These are phyloP conservation scores for Penicillium sp. DNA, from an alignment of 2,329 filamentous ascomycete species.

Conservation along the genomic window DNA sequence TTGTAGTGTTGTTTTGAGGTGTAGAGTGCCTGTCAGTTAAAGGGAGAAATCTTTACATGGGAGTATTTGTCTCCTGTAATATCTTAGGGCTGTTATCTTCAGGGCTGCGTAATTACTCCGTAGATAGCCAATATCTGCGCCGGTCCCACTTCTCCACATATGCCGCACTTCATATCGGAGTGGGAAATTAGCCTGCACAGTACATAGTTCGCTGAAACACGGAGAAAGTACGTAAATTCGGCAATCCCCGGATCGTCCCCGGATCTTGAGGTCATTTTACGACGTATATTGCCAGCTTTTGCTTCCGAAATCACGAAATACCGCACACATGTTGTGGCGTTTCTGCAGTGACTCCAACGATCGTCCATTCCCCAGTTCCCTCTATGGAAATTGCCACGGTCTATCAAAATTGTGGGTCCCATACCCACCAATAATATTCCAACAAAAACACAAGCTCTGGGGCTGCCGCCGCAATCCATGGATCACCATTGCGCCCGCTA, in stretches of 20 bases:
- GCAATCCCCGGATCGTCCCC: not conserved
- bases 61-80: slow-evolving; percentile 16
- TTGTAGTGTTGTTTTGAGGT: too few relatives aligned
- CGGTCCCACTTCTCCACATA: slow-evolving; percentile 19
- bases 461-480: slow-evolving; percentile 10
- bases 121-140: slow-evolving; percentile 13
- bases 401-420: not conserved
- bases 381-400: not conserved
- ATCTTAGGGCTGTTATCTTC: too few relatives aligned
- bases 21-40: not conserved
- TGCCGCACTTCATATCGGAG: slow-evolving; percentile 11
- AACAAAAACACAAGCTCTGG: slow-evolving; percentile 11
- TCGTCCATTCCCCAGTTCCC: slow-evolving; percentile 6
- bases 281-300: not conserved
- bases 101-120: too few relatives aligned
- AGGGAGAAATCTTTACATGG: slow-evolving; percentile 20
- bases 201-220: not conserved
- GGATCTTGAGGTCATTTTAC: not conserved
- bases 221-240: not conserved
- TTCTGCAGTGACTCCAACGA: not conserved
- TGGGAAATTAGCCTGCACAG: not conserved
- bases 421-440: not conserved
- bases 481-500: slow-evolving; percentile 8
- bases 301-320: too few relatives aligned
- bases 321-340: not conserved